Percentiles rank a stretch among this genome's conserved stretches.
These are phyloP conservation scores for Knufia petricola DNA, from an alignment of 2,329 filamentous ascomycete genomes.

Conservation along the genomic window DNA sequence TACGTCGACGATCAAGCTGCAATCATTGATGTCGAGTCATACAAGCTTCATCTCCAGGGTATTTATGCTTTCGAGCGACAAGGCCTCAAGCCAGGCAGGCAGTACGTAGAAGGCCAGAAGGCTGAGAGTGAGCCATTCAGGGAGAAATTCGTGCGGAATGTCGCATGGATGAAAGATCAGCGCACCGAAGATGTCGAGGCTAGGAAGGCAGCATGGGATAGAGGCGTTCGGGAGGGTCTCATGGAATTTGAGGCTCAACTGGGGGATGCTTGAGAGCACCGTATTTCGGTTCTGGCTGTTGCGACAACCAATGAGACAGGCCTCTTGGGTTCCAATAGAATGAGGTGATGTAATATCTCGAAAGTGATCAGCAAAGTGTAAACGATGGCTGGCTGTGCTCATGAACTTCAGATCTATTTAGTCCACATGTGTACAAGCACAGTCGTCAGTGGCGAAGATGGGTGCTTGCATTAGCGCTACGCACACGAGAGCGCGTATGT, in stretches of 20 bases:
- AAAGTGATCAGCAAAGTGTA: neutral
- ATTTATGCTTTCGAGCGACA: conserved; percentile 50
- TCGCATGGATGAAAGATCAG: conserved; percentile 41
- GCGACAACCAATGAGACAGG: neutral
- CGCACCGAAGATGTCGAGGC: conserved; percentile 40
- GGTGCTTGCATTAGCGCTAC: conserved; percentile 5
- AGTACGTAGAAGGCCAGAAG: conserved; percentile 28
- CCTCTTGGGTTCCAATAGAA: neutral
- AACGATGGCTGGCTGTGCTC: neutral
- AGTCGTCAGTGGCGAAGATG: conserved; percentile 1
- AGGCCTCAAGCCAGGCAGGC: conserved; percentile 13
- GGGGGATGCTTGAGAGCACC: neutral
- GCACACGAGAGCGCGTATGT: neutral
- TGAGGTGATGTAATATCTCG: neutral
- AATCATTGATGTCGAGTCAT: conserved; percentile 66
- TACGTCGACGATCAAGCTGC: conserved; percentile 61
- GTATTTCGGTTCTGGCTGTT: neutral
- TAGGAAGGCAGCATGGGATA: conserved; percentile 20
- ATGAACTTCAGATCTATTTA: too few relatives aligned
- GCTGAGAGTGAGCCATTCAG: conserved; percentile 39
- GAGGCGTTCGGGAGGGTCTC: conserved; percentile 17
- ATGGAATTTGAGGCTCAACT: conserved; percentile 20
- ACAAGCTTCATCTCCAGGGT: conserved; percentile 64
- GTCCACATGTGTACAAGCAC: neutral
- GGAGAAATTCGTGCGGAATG: conserved; percentile 46